Evolutionary conservation across 768 basidiomycete genomes (phyloP).

Genomic region (Sporobolomyces phaffii): DNA sequence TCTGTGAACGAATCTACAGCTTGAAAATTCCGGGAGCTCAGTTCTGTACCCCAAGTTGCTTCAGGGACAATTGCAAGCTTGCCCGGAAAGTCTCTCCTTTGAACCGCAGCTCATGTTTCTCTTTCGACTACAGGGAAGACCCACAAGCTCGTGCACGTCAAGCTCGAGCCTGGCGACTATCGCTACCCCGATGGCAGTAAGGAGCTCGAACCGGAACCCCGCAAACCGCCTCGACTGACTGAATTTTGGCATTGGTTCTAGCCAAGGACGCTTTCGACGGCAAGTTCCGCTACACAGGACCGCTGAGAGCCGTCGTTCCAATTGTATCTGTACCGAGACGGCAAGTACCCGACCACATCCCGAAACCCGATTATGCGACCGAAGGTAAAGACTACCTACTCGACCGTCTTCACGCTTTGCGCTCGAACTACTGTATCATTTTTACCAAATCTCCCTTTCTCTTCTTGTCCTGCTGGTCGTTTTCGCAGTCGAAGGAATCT

Average conservation of each 20-base stretch:
- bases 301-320: slow-evolving; percentile 44
- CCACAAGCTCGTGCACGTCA: slow-evolving; percentile 19
- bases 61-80: slow-evolving; percentile 22
- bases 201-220: no score
- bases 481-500: slow-evolving; percentile 29
- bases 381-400: slow-evolving; percentile 53
- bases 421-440: no score
- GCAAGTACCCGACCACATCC: slow-evolving; percentile 73
- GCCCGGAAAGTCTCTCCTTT: background rate
- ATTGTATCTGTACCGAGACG: slow-evolving; percentile 66
- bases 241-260: background rate
- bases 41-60: slow-evolving; percentile 31
- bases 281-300: slow-evolving; percentile 44
- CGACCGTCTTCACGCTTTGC: no score
- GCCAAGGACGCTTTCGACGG: slow-evolving; percentile 30
- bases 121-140: slow-evolving; percentile 13
- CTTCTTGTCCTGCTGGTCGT: no score
- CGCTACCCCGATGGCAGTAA: slow-evolving; percentile 20
- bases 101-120: background rate
- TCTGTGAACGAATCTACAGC: background rate
- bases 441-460: no score
- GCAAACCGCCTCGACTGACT: background rate
- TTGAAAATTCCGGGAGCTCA: slow-evolving; percentile 5
- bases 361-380: slow-evolving; percentile 78
- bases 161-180: slow-evolving; percentile 5